Conservation (phyloP, 2,329 filamentous ascomycete species). For the Tolypocladium guangdongense region DNA sequence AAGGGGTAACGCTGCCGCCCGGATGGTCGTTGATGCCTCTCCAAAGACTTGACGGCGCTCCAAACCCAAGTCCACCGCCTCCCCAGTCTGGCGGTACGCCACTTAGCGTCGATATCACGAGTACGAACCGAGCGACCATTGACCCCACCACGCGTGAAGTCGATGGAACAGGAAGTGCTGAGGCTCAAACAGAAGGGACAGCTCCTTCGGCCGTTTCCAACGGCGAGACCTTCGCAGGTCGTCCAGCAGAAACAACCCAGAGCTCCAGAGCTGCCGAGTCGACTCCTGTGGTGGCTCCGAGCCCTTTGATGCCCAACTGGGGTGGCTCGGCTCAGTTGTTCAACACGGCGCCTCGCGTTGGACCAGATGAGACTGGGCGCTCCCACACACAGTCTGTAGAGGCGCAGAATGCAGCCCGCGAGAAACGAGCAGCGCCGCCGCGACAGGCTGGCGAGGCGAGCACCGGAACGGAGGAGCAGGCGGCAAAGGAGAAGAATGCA, state of each 20-base stretch:
- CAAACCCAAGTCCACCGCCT: conserved; percentile 10
- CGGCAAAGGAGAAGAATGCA: not conserved
- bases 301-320: conserved; percentile 39
- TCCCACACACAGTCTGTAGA: conserved; percentile 2
- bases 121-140: conserved; percentile 3
- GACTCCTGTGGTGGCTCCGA: conserved; percentile 33
- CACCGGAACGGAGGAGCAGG: not conserved
- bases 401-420: conserved; percentile 3
- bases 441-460: conserved; percentile 1
- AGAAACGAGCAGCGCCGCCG: conserved; percentile 4
- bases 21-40: conserved; percentile 57
- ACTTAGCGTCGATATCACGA: conserved; percentile 6
- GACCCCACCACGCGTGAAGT: conserved; percentile 1
- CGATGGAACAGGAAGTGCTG: not conserved
- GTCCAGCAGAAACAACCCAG: not conserved
- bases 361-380: conserved; percentile 9
- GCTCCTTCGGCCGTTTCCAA: not conserved
- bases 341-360: conserved; percentile 17
- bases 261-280: conserved; percentile 7
- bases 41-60: conserved; percentile 37
- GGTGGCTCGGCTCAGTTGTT: conserved; percentile 39
- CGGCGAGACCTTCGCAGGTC: not conserved
- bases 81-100: conserved; percentile 12
- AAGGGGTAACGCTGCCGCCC: conserved; percentile 51
- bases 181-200: not conserved